These are phyloP conservation scores for Quercus ilex DNA, from an alignment of 306 rosid genomes.

Conservation along the genomic window DNA sequence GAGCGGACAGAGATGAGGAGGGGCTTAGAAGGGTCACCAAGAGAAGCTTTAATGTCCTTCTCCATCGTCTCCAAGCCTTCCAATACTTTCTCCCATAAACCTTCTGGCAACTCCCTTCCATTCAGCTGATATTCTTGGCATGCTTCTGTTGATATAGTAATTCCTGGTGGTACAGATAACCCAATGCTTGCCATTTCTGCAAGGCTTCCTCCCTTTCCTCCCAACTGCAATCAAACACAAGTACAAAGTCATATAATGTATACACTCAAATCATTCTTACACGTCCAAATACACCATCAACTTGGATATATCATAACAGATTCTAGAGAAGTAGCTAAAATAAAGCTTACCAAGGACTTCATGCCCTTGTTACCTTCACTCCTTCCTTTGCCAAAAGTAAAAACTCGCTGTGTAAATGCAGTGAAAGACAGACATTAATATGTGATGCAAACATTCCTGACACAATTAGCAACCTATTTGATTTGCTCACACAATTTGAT, in stretches of 20 bases:
- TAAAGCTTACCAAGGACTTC: conserved; percentile 80
- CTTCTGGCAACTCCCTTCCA: conserved; percentile 56
- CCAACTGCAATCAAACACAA: conserved; percentile 46
- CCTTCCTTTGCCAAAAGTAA: conserved; percentile 86
- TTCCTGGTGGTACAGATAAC: conserved; percentile 87
- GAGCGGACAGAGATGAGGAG: conserved; percentile 92
- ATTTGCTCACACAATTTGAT: neutral
- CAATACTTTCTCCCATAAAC: conserved; percentile 80
- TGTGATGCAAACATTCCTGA: no score
- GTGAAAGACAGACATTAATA: no score
- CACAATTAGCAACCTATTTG: no score
- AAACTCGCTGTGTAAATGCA: conserved; percentile 64
- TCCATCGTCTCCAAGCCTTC: conserved; percentile 63
- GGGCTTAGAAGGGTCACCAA: conserved; percentile 84
- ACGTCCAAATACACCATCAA: neutral
- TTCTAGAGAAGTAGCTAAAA: neutral
- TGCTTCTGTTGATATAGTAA: conserved; percentile 96
- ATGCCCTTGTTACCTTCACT: conserved; percentile 91
- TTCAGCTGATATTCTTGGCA: conserved; percentile 86
- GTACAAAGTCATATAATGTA: no score
- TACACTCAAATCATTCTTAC: neutral
- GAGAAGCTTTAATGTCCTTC: conserved; percentile 67
- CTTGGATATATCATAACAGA: neutral
- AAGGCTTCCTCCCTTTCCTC: conserved; percentile 96
- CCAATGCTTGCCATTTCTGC: conserved; percentile 99